phyloP scores from a whole-genome alignment of 331 rosid genomes.

The Arachis monticola region DNA sequence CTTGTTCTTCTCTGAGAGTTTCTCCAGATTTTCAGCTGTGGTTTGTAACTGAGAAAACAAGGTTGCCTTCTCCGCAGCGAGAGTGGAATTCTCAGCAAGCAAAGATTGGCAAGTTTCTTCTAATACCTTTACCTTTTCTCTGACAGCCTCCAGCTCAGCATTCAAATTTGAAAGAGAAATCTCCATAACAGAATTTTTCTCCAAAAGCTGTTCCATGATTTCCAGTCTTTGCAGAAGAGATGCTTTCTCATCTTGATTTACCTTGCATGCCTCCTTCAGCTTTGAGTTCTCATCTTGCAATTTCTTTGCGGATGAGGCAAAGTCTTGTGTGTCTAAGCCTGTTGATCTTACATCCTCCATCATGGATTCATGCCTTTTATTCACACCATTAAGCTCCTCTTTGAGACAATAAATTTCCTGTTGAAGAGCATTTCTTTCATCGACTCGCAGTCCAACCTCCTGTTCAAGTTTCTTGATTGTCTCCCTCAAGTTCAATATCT shows the following conservation, averaged over 20 bases:
- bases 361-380: slow-evolving; percentile 57
- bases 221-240: slow-evolving; percentile 64
- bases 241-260: slow-evolving; percentile 53
- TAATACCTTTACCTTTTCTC: slow-evolving; percentile 63
- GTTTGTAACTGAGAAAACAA: slow-evolving; percentile 67
- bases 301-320: slow-evolving; percentile 65
- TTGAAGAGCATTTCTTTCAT: slow-evolving; percentile 90
- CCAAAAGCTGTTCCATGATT: slow-evolving; percentile 71
- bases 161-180: slow-evolving; percentile 77
- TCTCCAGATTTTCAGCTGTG: slow-evolving; percentile 60
- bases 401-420: slow-evolving; percentile 85
- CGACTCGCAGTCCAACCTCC: slow-evolving; percentile 67
- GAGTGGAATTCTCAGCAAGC: slow-evolving; percentile 66
- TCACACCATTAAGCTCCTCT: slow-evolving; percentile 68
- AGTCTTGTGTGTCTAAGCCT: slow-evolving; percentile 57
- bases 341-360: slow-evolving; percentile 68
- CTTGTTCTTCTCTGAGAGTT: slow-evolving; percentile 60
- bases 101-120: slow-evolving; percentile 76
- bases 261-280: slow-evolving; percentile 59
- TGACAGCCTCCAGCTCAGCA: slow-evolving; percentile 67
- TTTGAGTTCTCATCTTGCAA: slow-evolving; percentile 67
- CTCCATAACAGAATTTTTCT: slow-evolving; percentile 79
- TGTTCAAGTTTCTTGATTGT: slow-evolving; percentile 71
- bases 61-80: slow-evolving; percentile 69
- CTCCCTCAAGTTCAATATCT: slow-evolving; percentile 70